Percentiles rank a stretch among this genome's conserved stretches.
Evolutionary conservation across 179 eudicot species (phyloP).

Genomic region (Sideroxylon spinosum): DNA sequence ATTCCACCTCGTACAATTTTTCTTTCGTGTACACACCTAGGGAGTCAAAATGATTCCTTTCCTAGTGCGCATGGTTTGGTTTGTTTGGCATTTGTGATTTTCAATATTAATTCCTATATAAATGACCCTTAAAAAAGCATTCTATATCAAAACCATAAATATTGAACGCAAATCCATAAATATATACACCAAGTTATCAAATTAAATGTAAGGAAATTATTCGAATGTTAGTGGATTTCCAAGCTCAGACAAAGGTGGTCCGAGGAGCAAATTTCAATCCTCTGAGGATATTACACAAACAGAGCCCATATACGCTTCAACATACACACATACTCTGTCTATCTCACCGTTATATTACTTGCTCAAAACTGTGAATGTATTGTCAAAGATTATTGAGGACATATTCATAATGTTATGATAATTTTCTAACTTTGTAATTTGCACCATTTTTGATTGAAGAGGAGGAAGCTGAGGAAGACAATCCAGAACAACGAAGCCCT

Average conservation of each 20-base stretch:
- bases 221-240: background rate
- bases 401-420: background rate
- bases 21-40: too few species aligned
- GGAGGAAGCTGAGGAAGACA: conserved; percentile 31
- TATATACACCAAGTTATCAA: too few species aligned
- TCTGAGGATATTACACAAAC: background rate
- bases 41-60: too few species aligned
- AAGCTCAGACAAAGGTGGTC: background rate
- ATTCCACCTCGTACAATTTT: too few species aligned
- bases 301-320: background rate
- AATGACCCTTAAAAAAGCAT: too few species aligned
- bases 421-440: conserved; percentile 25
- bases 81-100: too few species aligned
- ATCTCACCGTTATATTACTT: background rate
- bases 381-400: too few species aligned
- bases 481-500: conserved; percentile 30
- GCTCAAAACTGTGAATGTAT: background rate
- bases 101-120: too few species aligned
- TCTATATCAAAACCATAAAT: too few species aligned
- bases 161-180: too few species aligned
- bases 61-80: too few species aligned
- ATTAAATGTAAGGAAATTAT: too few species aligned
- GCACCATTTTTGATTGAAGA: conserved; percentile 14
- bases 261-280: background rate
- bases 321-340: background rate